phyloP scores from a whole-genome alignment of 352 stramenopile genomes.

The Phytophthora sojae region DNA sequence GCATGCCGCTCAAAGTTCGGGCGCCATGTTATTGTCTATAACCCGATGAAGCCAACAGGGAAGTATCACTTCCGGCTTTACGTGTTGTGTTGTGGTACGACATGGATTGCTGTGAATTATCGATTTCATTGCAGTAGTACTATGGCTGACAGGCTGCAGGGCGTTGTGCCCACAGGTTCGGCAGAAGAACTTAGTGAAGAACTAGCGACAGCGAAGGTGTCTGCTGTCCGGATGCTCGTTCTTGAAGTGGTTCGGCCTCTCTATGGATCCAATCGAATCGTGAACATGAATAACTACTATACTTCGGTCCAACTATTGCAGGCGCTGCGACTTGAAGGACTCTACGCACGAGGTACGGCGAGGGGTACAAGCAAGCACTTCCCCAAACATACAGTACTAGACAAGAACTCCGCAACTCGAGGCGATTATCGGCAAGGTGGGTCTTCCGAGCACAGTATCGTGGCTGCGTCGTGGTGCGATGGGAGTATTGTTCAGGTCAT shows the following conservation, averaged over 20 bases:
- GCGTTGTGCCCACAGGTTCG: neutral
- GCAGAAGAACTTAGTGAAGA: neutral
- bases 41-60: neutral
- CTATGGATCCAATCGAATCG: neutral
- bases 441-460: neutral
- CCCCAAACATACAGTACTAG: neutral
- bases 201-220: neutral
- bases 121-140: neutral
- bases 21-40: neutral
- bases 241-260: neutral
- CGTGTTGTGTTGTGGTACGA: neutral
- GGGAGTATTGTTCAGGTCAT: neutral
- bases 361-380: neutral
- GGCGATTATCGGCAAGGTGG: neutral
- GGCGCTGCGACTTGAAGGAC: neutral
- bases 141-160: neutral
- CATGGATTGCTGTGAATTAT: neutral
- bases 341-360: neutral
- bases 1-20: neutral
- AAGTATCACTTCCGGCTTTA: neutral
- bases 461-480: neutral
- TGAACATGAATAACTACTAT: slow-evolving; percentile 13
- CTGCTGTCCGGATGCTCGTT: neutral
- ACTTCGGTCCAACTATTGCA: neutral
- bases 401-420: neutral